A percentile compares a stretch with the other conserved stretches of the same genome.
phyloP scores from a whole-genome alignment of 2,329 filamentous ascomycete species.

The Xylaria arbuscula region DNA sequence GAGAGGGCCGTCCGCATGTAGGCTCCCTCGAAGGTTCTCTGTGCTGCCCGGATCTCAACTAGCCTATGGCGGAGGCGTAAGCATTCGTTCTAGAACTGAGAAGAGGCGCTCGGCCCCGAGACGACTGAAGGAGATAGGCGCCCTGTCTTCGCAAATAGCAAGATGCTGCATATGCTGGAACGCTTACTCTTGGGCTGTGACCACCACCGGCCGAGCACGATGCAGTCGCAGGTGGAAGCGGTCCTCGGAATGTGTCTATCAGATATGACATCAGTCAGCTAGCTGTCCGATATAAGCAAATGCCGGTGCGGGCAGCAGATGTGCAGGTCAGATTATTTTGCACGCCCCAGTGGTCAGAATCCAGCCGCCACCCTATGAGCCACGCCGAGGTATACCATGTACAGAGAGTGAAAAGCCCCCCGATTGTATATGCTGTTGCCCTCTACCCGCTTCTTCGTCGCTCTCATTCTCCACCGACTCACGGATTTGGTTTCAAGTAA shows the following conservation, averaged over 20 bases:
- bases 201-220: slow-evolving; percentile 82
- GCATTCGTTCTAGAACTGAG: slow-evolving; percentile 4
- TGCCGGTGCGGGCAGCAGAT: slow-evolving; percentile 1
- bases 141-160: not conserved
- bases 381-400: not conserved
- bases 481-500: not conserved
- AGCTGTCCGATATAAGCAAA: slow-evolving; percentile 21
- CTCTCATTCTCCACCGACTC: not conserved
- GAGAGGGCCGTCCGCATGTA: slow-evolving; percentile 95
- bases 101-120: not conserved
- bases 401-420: not conserved
- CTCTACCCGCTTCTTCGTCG: not conserved
- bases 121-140: not conserved
- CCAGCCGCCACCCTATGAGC: not conserved
- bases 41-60: slow-evolving; percentile 92
- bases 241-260: slow-evolving; percentile 51
- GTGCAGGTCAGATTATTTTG: slow-evolving; percentile 7
- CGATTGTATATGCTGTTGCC: not conserved
- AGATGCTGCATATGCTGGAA: slow-evolving; percentile 1
- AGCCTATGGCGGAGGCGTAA: slow-evolving; percentile 61
- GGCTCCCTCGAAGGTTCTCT: slow-evolving; percentile 96
- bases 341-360: slow-evolving; percentile 13
- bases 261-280: slow-evolving; percentile 28
- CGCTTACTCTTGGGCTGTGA: slow-evolving; percentile 79
- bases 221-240: slow-evolving; percentile 83